Conservation (phyloP, 768 basidiomycete species). For the Leccinum incarnatum region DNA sequence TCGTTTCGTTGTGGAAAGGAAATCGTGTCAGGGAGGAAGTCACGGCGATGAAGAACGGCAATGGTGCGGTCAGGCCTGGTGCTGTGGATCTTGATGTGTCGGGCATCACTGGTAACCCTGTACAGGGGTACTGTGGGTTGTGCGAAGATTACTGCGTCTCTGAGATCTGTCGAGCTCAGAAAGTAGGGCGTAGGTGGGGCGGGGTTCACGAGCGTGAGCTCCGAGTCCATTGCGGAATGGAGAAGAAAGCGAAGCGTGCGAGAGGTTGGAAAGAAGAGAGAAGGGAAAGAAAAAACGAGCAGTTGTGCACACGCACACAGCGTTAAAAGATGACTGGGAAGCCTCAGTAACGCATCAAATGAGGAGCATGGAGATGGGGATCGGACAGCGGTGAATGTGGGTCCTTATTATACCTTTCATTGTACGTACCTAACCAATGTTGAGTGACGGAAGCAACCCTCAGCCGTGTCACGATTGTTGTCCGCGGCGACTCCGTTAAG, state of each 20-base stretch:
- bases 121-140: slow-evolving; percentile 24
- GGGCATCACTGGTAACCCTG: slow-evolving; percentile 20
- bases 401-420: neutral
- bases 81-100: slow-evolving; percentile 15
- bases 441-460: neutral
- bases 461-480: neutral
- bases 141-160: slow-evolving; percentile 20
- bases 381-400: neutral
- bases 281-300: neutral
- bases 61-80: slow-evolving; percentile 11
- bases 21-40: slow-evolving; percentile 26
- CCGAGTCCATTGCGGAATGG: slow-evolving; percentile 26
- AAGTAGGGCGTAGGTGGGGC: slow-evolving; percentile 29
- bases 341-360: slow-evolving; percentile 2
- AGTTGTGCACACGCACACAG: neutral
- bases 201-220: slow-evolving; percentile 25
- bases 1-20: slow-evolving; percentile 23
- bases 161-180: slow-evolving; percentile 19
- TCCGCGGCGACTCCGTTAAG: neutral
- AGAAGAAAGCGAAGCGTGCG: neutral
- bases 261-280: neutral
- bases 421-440: slow-evolving; percentile 5
- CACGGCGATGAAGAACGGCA: slow-evolving; percentile 27
- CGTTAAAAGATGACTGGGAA: neutral
- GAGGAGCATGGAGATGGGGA: neutral